Base-by-base conservation (phyloP, 148 eudicot species). In the Rhododendron molle region DNA sequence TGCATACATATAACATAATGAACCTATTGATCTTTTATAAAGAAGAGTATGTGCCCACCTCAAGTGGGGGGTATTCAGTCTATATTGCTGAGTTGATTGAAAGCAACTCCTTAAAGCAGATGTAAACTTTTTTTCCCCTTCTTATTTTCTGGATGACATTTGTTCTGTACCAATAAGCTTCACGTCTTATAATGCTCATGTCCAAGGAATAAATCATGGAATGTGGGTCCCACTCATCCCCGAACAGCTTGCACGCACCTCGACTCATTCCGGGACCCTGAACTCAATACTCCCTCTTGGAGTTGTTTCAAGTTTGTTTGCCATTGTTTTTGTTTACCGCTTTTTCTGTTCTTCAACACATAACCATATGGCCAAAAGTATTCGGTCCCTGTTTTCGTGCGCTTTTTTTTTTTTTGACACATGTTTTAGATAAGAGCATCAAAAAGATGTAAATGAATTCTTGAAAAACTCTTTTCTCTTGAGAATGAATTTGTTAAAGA, bases 81-180 rank as follows among this genome's bases (percentile, higher is more conserved):
- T 23, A 50, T 16, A 34, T 77, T 62, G 56, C 60, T 56, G 76
- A 77, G 21, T 32, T 76, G 52, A 83, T 67, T 62, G 76, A 86
- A 60, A 86, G 20, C 71, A 43, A 72, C 32, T 46, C 56, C 6
- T 36, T 40, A 76, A 76, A 80, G 13, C 14, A 20, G 20, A 20
- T 16, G 23, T 20, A 1, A 0, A 34, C 46, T 34, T 26, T 4
- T 18, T 50, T 50, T 34, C 32, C 14, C 23, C 32, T 16, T 28
- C 16, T 32, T 30, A 16, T 30, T 18, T 32, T 21, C n/a, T 36
- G 23, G 83, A 54, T 54, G 26, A 3, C 38, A 3, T 58, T 34
- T 52, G n/a, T 3, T 11, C 34, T 16, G 34, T 28, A 16, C 18
- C 4, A 38, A 43, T 18, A 44, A 56, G 12, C 36, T 67, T 67